Percentiles rank a stretch among this genome's conserved stretches.
Conservation (phyloP, 2,329 filamentous ascomycete species). For the Botrytis aclada region DNA sequence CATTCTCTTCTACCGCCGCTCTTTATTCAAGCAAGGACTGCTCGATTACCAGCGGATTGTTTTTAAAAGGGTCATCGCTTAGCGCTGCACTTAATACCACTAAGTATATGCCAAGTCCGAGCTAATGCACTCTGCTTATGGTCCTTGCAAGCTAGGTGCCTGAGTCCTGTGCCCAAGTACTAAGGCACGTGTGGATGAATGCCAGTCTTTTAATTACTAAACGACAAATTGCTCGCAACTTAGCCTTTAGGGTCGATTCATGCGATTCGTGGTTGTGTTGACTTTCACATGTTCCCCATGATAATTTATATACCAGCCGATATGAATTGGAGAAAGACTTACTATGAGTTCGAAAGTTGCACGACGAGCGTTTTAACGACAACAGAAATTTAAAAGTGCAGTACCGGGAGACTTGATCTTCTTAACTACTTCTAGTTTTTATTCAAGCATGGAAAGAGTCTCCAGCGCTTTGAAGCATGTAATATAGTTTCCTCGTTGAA, state of each 20-base stretch:
- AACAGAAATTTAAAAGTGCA: background rate
- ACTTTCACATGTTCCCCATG: background rate
- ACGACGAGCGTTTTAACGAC: background rate
- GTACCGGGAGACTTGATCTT: background rate
- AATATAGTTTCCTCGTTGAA: background rate
- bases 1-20: no score
- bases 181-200: background rate
- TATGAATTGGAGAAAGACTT: background rate
- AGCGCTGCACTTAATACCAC: background rate
- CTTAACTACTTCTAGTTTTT: background rate
- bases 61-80: background rate
- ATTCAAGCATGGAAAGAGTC: no score
- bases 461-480: background rate
- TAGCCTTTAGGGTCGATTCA: background rate
- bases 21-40: no score
- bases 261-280: background rate
- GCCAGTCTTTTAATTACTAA: background rate
- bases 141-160: background rate
- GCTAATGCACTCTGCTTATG: background rate
- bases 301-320: background rate
- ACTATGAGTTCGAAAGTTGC: background rate
- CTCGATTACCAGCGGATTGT: background rate
- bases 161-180: background rate
- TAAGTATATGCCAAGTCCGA: background rate
- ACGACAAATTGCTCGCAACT: background rate